These are phyloP conservation scores for Ligustrum vulgare DNA, from an alignment of 257 asterid genomes.

Conservation along the genomic window DNA sequence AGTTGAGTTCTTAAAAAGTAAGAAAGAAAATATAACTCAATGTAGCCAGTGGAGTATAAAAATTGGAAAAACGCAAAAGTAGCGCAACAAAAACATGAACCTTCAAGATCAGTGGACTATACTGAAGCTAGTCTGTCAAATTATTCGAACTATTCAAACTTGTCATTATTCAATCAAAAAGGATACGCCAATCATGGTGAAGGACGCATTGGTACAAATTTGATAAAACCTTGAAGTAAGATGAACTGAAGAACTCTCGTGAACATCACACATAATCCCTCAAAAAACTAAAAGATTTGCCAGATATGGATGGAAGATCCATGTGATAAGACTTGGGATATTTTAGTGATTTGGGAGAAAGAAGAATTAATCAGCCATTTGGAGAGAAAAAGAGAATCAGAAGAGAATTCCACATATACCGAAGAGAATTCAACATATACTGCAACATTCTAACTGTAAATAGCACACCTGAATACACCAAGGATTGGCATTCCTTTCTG, in stretches of 20 bases:
- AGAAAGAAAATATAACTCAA: background rate
- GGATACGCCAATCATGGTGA: background rate
- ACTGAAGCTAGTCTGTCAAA: constrained; percentile 14
- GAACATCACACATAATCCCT: background rate
- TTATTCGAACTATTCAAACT: background rate
- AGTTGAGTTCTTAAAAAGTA: background rate
- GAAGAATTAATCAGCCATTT: background rate
- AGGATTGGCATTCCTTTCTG: constrained; percentile 94
- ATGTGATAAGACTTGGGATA: background rate
- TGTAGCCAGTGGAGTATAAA: background rate
- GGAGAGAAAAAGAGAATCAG: background rate
- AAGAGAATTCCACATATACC: background rate
- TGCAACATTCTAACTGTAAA: constrained; percentile 8
- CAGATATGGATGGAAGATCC: background rate
- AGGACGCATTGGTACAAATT: background rate
- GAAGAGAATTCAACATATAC: background rate
- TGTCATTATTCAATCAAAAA: background rate
- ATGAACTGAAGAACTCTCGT: background rate
- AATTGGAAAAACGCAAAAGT: background rate
- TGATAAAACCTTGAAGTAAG: constrained; percentile 11
- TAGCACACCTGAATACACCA: constrained; percentile 83
- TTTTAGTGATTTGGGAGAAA: background rate
- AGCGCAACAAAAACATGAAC: background rate
- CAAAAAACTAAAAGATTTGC: background rate
- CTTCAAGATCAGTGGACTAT: background rate